Evolutionary conservation across 2,329 filamentous ascomycete species (phyloP).

Genomic region (Biscogniauxia sp.): DNA sequence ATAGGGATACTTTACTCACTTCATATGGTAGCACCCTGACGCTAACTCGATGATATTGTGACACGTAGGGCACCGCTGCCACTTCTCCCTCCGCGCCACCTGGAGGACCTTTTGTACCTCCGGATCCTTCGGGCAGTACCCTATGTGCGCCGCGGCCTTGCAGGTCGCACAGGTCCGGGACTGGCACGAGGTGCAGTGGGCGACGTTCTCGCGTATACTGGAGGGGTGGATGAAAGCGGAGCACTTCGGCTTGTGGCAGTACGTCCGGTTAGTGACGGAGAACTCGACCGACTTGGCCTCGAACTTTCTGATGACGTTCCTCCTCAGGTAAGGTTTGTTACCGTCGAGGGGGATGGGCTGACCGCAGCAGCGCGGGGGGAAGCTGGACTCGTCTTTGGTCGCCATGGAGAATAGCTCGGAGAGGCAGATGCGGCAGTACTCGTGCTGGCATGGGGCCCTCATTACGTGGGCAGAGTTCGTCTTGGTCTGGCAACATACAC

Average conservation of each 20-base stretch:
- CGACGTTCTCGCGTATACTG: constrained; percentile 34
- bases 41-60: constrained; percentile 45
- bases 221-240: constrained; percentile 42
- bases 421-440: constrained; percentile 52
- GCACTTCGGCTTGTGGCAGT: constrained; percentile 46
- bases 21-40: constrained; percentile 55
- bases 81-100: constrained; percentile 42
- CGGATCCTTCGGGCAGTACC: constrained; percentile 47
- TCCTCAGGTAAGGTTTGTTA: constrained; percentile 36
- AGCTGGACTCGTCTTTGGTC: constrained; percentile 48
- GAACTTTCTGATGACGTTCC: constrained; percentile 36
- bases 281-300: constrained; percentile 47
- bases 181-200: constrained; percentile 41
- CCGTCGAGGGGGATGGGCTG: constrained; percentile 38
- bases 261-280: constrained; percentile 41
- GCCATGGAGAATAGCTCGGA: constrained; percentile 40
- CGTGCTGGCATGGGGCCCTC: constrained; percentile 33
- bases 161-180: constrained; percentile 48
- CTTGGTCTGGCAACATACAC: constrained; percentile 15
- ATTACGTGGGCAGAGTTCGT: constrained; percentile 14
- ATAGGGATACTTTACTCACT: constrained; percentile 37
- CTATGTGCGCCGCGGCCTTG: constrained; percentile 43
- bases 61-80: constrained; percentile 51
- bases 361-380: constrained; percentile 54
- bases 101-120: constrained; percentile 38